Evolutionary conservation across 1,284 basidiomycete species (phyloP).

Genomic region (Ustilago tritici): DNA sequence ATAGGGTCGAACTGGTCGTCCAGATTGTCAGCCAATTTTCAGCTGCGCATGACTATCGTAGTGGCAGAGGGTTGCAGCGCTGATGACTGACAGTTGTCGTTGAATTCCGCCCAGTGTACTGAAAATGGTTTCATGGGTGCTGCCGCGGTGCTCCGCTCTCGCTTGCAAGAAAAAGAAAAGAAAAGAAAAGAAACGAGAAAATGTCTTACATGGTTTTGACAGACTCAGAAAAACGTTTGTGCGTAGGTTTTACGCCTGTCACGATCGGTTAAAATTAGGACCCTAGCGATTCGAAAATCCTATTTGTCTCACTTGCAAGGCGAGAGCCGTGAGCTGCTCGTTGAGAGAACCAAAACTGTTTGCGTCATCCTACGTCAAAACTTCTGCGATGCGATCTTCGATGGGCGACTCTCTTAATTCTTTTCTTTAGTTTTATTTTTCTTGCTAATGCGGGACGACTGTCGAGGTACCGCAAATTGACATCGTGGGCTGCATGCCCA

Average conservation of each 20-base stretch:
- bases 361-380: not conserved
- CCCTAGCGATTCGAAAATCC: no score
- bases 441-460: not conserved
- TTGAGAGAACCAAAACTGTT: not conserved
- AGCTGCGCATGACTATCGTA: not conserved
- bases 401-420: not conserved
- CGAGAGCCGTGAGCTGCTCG: not conserved
- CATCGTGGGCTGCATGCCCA: constrained; percentile 2
- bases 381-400: not conserved
- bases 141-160: constrained; percentile 25
- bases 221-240: not conserved
- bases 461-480: not conserved
- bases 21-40: not conserved
- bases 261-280: not conserved
- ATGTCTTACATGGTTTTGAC: not conserved
- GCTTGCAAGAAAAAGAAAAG: constrained; percentile 2
- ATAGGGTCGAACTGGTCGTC: not conserved
- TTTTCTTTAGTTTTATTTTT: not conserved
- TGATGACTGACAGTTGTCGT: constrained; percentile 1
- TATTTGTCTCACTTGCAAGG: no score
- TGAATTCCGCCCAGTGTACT: constrained; percentile 10
- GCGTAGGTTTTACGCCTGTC: constrained; percentile 5
- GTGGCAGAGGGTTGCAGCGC: not conserved
- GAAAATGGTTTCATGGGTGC: constrained; percentile 6
- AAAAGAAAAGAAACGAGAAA: constrained; percentile 3